Base-by-base conservation (phyloP, 768 basidiomycete genomes). In the Russula sp. region DNA sequence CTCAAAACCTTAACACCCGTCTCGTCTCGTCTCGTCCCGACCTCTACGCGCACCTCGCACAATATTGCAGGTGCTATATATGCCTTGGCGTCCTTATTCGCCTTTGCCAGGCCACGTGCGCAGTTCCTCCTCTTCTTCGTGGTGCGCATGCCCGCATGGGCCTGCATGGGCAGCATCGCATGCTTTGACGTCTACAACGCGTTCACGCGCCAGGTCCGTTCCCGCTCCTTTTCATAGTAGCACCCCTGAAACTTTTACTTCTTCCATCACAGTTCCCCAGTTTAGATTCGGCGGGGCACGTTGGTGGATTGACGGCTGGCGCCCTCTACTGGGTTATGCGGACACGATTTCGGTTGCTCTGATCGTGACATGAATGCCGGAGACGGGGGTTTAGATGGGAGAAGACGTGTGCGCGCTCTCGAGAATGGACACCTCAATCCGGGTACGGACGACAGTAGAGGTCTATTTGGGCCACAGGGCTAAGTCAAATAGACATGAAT, bases 61-160 rank as follows among this genome's bases (percentile, higher is more conserved):
- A 31, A 34, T 8, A 7, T 47, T 55, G 32, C 68, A 88, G 90
- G 87, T 60, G 86, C 90, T 13, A 82, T 90, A 53, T 88, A 85
- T 72, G 82, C 87, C 4, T 74, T 84, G 32, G 73, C 88, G n/a
- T 82, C 89, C 4, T 82, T 87, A 71, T 84, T 89, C 55, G 89
- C 89, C 6, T 88, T 85, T 71, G 74, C 82, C 1, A 84, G 83
- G 14, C 91, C 92, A 5, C 81, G 68, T 16, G 77, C 83, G 68
- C 85, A 77, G 1, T 88, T 94, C 71, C 75, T 80, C 8, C 73
- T 94, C 48, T 94, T 89, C 72, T 88, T 84, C 39, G 82, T 92
- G 68, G 75, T 92, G 31, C 91, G 91, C 31, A 77, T 89, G 61
- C 90, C 91, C 0, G 90, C 90, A 0, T 94, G 89, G 88, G 77